Evolutionary conservation across 495 filamentous ascomycete genomes (phyloP).

Genomic region (Podospora appendiculata): DNA sequence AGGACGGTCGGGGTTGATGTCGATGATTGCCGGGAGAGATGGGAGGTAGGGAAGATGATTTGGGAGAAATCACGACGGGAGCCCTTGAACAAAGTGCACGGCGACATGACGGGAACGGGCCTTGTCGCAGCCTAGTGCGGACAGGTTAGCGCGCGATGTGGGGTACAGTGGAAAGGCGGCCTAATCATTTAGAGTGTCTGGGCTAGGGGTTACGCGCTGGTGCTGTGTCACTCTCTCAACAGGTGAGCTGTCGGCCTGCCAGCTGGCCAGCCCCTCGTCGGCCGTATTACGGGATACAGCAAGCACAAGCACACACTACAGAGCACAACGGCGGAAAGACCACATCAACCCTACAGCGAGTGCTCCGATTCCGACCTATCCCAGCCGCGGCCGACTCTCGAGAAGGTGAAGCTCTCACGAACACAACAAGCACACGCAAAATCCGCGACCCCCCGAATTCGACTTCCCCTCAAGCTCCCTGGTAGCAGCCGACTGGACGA

Average conservation of each 20-base stretch:
- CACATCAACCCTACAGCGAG: constrained; percentile 14
- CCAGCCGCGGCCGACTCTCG: background rate
- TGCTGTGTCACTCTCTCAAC: background rate
- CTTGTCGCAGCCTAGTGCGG: no score
- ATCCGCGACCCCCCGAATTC: no score
- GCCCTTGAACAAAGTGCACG: no score
- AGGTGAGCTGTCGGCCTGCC: constrained; percentile 1
- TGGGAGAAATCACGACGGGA: background rate
- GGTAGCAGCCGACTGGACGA: background rate
- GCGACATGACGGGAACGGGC: no score
- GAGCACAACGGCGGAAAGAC: constrained; percentile 13
- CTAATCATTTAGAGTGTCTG: no score
- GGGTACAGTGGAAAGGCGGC: background rate
- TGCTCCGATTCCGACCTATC: constrained; percentile 8
- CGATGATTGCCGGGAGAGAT: background rate
- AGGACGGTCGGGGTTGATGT: background rate
- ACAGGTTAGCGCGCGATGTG: no score
- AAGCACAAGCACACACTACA: constrained; percentile 17
- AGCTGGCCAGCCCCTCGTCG: constrained; percentile 20
- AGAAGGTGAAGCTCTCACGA: constrained; percentile 17
- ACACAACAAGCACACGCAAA: background rate
- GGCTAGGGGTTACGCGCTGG: no score
- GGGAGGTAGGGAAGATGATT: background rate
- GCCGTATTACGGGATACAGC: background rate
- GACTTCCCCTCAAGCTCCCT: background rate